These are phyloP conservation scores for Seiridium unicorne DNA, from an alignment of 2,329 filamentous ascomycete genomes.

Conservation along the genomic window DNA sequence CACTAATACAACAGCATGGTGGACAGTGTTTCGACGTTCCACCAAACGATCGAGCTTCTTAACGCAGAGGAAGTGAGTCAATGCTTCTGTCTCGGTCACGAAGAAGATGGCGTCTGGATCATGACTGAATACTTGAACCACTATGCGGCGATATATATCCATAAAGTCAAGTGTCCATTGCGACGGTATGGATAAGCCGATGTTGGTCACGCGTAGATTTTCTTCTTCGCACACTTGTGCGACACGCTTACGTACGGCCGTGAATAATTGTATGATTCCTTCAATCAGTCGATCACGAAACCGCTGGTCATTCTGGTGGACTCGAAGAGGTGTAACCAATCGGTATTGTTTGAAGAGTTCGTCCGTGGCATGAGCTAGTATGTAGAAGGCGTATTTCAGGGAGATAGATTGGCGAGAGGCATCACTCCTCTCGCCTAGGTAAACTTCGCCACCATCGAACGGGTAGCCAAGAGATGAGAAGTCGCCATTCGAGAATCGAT, in stretches of 20 bases:
- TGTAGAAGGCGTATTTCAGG: conserved; percentile 13
- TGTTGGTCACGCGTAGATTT: conserved; percentile 3
- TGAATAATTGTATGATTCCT: conserved; percentile 10
- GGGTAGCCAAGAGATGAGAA: conserved; percentile 17
- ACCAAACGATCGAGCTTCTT: conserved; percentile 5
- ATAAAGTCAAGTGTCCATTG: conserved; percentile 15
- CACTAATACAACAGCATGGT: conserved; percentile 10
- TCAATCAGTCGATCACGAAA: conserved; percentile 7
- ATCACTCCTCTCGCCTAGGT: conserved; percentile 11
- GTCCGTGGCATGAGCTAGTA: conserved; percentile 3
- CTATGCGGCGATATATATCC: conserved; percentile 10
- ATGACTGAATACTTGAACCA: conserved; percentile 4
- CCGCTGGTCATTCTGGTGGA: not conserved
- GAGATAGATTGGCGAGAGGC: conserved; percentile 6
- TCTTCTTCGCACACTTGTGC: conserved; percentile 1
- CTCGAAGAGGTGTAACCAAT: not conserved
- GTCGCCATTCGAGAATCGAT: conserved; percentile 10
- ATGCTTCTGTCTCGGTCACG: conserved; percentile 12
- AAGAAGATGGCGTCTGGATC: conserved; percentile 1
- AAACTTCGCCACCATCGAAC: conserved; percentile 13
- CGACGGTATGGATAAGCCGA: conserved; percentile 12
- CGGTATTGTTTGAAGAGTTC: conserved; percentile 12
- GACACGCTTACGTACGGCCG: conserved; percentile 4
- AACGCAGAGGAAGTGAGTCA: conserved; percentile 9
- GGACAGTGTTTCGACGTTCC: not conserved